Evolutionary conservation across 495 filamentous ascomycete genomes (phyloP).

Genomic region (Parathielavia hyrcaniae): DNA sequence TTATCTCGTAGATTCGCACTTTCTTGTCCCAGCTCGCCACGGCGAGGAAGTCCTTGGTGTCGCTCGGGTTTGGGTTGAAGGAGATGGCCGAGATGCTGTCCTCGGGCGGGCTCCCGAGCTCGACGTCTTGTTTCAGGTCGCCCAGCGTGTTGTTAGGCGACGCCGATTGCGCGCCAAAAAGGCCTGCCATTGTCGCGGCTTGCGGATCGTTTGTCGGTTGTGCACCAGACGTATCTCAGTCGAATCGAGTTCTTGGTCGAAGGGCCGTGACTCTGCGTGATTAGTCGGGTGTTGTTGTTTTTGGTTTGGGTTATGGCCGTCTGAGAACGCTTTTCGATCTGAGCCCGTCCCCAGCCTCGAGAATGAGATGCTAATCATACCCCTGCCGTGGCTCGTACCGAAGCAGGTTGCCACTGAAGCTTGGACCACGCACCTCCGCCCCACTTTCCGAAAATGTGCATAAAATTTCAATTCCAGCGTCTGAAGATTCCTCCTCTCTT

Average conservation of each 20-base stretch:
- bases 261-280: too few species aligned
- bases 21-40: conserved; percentile 90
- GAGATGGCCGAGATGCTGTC: conserved; percentile 78
- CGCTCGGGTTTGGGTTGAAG: conserved; percentile 57
- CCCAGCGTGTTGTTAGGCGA: conserved; percentile 66
- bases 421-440: conserved; percentile 1
- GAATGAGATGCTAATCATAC: conserved; percentile 5
- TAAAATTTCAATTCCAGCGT: conserved; percentile 11
- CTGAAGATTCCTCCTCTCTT: conserved; percentile 27
- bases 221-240: background rate
- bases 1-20: conserved; percentile 82
- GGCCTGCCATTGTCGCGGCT: conserved; percentile 48
- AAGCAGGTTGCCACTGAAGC: background rate
- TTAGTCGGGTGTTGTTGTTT: too few species aligned
- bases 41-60: conserved; percentile 64
- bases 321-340: background rate
- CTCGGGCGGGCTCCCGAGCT: conserved; percentile 66
- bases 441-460: conserved; percentile 5
- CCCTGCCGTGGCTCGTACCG: background rate
- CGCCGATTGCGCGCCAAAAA: conserved; percentile 57
- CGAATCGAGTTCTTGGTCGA: background rate
- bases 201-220: background rate
- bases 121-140: conserved; percentile 83
- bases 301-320: background rate
- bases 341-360: background rate